phyloP scores from a whole-genome alignment of 495 filamentous ascomycete genomes.

The Trichocladium antarcticum region DNA sequence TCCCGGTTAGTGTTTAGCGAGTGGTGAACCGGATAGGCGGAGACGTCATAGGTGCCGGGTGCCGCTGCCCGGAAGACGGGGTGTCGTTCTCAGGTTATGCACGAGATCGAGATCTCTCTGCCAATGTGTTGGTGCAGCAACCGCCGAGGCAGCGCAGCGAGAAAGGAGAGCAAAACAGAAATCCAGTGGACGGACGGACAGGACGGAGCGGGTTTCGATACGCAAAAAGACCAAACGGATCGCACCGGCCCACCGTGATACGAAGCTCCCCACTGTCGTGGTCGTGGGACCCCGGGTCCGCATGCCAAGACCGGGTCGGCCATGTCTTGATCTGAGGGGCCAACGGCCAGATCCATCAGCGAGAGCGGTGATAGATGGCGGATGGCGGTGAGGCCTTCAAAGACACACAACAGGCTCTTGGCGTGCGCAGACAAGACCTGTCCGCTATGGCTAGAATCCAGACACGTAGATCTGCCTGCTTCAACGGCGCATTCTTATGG shows the following conservation, averaged over 20 bases:
- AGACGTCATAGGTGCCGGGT: too few species aligned
- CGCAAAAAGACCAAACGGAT: background rate
- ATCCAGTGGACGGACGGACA: too few species aligned
- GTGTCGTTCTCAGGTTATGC: too few species aligned
- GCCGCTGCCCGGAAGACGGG: too few species aligned
- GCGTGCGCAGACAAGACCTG: background rate
- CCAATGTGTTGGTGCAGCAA: too few species aligned
- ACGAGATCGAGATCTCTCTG: too few species aligned
- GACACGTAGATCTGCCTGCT: slow-evolving; percentile 1
- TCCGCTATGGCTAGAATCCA: background rate
- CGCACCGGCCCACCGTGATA: slow-evolving; percentile 4
- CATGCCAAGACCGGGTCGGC: slow-evolving; percentile 5
- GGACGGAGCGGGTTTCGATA: background rate
- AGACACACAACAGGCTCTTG: slow-evolving; percentile 6
- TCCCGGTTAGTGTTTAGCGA: background rate
- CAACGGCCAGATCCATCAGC: background rate
- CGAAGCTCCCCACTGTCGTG: slow-evolving; percentile 15
- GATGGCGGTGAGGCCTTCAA: slow-evolving; percentile 9
- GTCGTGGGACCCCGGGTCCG: slow-evolving; percentile 1
- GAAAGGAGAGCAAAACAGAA: background rate
- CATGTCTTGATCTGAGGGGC: background rate
- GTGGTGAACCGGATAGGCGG: too few species aligned
- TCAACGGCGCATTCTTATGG: background rate
- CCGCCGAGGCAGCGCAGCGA: too few species aligned
- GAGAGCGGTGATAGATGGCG: background rate